Percentiles rank a stretch among this genome's conserved stretches.
phyloP scores from a whole-genome alignment of 2,329 filamentous ascomycete species.

The Aspergillus novofumigatus region DNA sequence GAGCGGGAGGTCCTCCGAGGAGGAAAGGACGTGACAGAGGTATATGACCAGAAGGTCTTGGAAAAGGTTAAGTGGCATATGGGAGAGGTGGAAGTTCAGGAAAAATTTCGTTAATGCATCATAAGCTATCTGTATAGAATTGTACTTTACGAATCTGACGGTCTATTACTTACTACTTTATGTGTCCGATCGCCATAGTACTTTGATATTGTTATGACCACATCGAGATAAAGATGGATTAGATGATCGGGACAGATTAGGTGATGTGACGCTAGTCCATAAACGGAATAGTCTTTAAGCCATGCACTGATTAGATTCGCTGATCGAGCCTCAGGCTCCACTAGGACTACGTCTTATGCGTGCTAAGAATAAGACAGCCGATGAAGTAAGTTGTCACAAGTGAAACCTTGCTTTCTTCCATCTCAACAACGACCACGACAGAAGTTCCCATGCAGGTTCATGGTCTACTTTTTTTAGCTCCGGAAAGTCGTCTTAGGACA shows the following conservation, averaged over 20 bases:
- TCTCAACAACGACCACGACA: neutral
- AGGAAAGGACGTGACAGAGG: constrained; percentile 60
- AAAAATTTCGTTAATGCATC: constrained; percentile 42
- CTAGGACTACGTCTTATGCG: neutral
- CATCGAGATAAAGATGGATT: neutral
- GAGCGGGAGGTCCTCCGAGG: constrained; percentile 74
- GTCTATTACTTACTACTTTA: neutral
- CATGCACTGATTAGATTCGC: neutral
- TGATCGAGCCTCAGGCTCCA: neutral
- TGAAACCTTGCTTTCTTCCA: neutral
- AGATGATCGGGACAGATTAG: neutral
- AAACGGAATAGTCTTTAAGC: neutral
- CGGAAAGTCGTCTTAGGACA: neutral
- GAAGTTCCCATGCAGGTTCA: neutral
- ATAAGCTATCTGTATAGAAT: neutral
- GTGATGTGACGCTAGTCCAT: neutral
- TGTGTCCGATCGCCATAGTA: neutral
- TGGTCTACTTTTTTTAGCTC: neutral
- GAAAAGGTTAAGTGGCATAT: constrained; percentile 63
- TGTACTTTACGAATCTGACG: constrained; percentile 1
- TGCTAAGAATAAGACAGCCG: neutral
- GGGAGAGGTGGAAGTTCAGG: constrained; percentile 60
- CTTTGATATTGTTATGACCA: neutral
- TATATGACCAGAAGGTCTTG: constrained; percentile 69
- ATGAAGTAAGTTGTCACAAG: neutral